Base-by-base conservation (phyloP, 345 rosid genomes). In the Dipteronia sinensis region DNA sequence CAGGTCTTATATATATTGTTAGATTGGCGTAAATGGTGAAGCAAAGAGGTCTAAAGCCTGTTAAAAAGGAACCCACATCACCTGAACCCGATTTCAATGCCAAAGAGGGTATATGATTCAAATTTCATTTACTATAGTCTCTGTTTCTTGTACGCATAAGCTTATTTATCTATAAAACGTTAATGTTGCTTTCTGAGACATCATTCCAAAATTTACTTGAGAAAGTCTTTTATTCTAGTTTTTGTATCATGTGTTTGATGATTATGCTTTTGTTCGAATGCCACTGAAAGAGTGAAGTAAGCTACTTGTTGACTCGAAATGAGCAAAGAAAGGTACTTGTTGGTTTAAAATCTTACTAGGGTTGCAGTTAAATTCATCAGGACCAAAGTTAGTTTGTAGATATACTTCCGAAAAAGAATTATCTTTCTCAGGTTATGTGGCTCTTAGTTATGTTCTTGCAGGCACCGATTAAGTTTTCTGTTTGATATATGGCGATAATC, bases 1-100 rank as follows among this genome's bases (percentile, higher is more conserved):
- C 10, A 59, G 64, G 22, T n/a, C 22, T 59, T n/a, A 20, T 59
- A 22, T 31, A 11, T 71, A 25, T 25, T 34, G 12, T 58, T 38
- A 72, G 51, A 20, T 49, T 47, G 19, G 58, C 4, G 51, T 38
- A 31, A 66, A 76, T 76, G 78, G 65, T 31, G 65, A 76, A 55
- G 55, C 66, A 65, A 67, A 76, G 78, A 76, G 78, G 49, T 15
- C 44, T 55, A 55, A 74, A 74, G 31, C 65, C 66, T 8, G 55
- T 10, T 13, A 67, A 76, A 17, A 55, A 22, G 64, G 27, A 3
- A 2, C 64, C 64, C 27, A 59, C 64, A 59, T 59, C 64, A 59
- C 64, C 64, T 59, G 13, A 59, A 59, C 64, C 64, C 64, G 64
- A 59, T 59, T 59, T 59, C 16, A 49, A 15, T 76, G 20, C 29